Conservation (phyloP, 306 rosid species). For the Abrus pulchellus region DNA sequence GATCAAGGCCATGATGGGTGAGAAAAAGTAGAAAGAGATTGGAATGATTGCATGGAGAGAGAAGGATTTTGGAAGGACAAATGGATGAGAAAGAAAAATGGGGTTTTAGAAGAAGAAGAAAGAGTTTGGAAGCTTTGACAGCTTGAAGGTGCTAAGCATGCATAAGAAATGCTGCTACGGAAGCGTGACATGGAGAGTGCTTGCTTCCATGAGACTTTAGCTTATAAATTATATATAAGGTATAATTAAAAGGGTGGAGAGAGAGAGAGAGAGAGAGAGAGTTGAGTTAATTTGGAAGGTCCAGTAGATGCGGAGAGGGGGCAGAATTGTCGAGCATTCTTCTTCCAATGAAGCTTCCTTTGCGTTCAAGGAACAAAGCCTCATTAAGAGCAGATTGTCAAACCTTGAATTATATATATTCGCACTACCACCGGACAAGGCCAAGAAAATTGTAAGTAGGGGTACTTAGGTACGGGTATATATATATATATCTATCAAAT, state of each 20-base stretch:
- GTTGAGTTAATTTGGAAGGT: constrained; percentile 51
- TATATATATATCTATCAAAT: constrained; percentile 21
- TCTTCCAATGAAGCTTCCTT: constrained; percentile 88
- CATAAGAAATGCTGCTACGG: constrained; percentile 56
- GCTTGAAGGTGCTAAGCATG: constrained; percentile 61
- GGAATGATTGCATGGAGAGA: constrained; percentile 69
- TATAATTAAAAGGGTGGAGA: constrained; percentile 29
- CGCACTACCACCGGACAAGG: constrained; percentile 27
- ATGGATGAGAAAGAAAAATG: constrained; percentile 29
- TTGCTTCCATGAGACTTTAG: constrained; percentile 72
- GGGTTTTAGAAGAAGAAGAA: constrained; percentile 46
- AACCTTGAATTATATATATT: constrained; percentile 65
- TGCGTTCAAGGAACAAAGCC: constrained; percentile 82
- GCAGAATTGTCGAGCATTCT: constrained; percentile 80
- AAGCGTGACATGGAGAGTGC: constrained; percentile 71
- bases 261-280: constrained; percentile 37
- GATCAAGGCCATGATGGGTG: constrained; percentile 53
- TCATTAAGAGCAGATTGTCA: constrained; percentile 69
- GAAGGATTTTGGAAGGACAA: neutral
- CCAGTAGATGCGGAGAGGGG: constrained; percentile 68
- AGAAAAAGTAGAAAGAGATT: constrained; percentile 51
- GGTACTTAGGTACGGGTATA: constrained; percentile 31
- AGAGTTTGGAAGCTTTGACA: constrained; percentile 60
- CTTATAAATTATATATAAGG: constrained; percentile 27
- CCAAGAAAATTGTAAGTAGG: constrained; percentile 15